Conservation (phyloP, 177 flowering plant species). For the Vitis hybrid region DNA sequence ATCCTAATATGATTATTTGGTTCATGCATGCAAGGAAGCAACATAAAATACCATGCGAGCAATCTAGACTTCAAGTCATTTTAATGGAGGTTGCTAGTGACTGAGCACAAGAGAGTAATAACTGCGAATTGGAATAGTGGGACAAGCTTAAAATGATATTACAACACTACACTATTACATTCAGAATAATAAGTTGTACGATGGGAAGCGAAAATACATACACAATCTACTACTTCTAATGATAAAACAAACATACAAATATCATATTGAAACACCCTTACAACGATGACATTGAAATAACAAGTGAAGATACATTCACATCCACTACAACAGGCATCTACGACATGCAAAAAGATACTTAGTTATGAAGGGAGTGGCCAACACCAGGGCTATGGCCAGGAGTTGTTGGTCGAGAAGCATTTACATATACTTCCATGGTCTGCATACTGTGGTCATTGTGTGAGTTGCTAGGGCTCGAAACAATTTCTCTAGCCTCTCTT, state of each 20-base stretch:
- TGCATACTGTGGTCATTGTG: neutral
- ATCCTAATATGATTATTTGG: too few relatives aligned
- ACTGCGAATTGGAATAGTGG: too few relatives aligned
- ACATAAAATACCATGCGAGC: too few relatives aligned
- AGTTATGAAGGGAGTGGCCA: conserved; percentile 28
- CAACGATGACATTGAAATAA: neutral
- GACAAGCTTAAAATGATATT: neutral
- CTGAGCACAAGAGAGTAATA: too few relatives aligned
- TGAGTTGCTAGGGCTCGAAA: neutral
- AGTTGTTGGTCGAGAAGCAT: conserved; percentile 31
- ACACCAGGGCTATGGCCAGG: conserved; percentile 46
- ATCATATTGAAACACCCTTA: too few relatives aligned
- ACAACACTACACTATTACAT: neutral
- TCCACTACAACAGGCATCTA: neutral
- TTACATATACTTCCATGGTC: neutral
- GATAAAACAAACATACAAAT: too few relatives aligned
- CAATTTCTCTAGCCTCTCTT: neutral
- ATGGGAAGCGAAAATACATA: neutral
- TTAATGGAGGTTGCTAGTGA: too few relatives aligned
- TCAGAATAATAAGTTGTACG: neutral
- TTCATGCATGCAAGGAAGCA: too few relatives aligned
- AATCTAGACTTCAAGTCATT: too few relatives aligned
- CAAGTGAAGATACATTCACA: neutral
- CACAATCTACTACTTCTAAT: neutral
- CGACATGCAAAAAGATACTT: neutral